Evolutionary conservation across 495 filamentous ascomycete genomes (phyloP).

Genomic region (Lentithecium fluviatile): DNA sequence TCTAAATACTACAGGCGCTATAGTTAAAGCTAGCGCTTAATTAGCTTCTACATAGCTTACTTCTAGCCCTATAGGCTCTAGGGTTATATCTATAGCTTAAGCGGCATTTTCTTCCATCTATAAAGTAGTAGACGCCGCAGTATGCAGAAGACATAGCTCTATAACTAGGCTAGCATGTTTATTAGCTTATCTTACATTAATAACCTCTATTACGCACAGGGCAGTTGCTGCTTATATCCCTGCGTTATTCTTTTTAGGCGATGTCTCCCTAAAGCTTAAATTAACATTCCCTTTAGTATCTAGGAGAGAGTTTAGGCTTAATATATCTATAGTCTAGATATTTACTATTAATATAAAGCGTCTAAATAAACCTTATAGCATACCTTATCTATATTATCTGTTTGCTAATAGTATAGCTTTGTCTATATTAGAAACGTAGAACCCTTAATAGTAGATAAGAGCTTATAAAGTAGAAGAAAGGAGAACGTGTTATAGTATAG

Average conservation of each 20-base stretch:
- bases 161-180: too few relatives aligned
- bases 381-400: constrained; percentile 13
- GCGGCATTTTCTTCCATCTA: too few relatives aligned
- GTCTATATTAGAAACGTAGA: neutral
- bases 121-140: too few relatives aligned
- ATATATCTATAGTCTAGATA: constrained; percentile 2
- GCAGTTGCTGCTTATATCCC: constrained; percentile 8
- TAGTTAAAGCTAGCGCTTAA: neutral
- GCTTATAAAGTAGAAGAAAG: neutral
- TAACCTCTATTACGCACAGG: too few relatives aligned
- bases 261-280: neutral
- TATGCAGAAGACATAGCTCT: too few relatives aligned
- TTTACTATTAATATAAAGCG: constrained; percentile 4
- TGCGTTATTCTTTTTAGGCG: neutral
- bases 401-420: too few relatives aligned
- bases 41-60: too few relatives aligned
- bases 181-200: too few relatives aligned
- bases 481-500: constrained; percentile 1
- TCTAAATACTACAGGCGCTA: neutral
- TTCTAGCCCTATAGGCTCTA: too few relatives aligned
- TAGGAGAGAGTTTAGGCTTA: neutral
- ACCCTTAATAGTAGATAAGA: neutral
- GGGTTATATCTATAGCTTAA: too few relatives aligned
- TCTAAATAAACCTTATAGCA: neutral
- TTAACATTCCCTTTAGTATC: too few relatives aligned